Percentiles rank a stretch among this genome's conserved stretches.
Conservation (phyloP, 2,329 filamentous ascomycete species). For the Sarocladium oryzae region DNA sequence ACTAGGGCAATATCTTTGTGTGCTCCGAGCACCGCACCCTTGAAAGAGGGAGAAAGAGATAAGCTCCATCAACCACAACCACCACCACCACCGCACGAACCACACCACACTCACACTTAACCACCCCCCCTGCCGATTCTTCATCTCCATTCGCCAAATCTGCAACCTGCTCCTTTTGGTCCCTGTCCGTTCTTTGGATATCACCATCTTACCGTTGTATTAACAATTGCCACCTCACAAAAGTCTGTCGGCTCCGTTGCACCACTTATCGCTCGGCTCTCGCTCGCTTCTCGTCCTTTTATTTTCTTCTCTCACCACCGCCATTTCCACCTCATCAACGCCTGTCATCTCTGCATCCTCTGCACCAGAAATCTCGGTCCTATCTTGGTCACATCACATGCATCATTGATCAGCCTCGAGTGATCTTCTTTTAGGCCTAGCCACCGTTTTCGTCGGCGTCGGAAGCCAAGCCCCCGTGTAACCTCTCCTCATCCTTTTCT, state of each 20-base stretch:
- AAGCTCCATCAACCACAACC: not conserved
- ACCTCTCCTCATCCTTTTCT: not conserved
- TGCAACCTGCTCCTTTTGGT: not conserved
- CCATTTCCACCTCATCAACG: not conserved
- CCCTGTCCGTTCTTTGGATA: not conserved
- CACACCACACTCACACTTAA: not conserved
- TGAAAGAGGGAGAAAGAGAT: no score
- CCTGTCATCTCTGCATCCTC: not conserved
- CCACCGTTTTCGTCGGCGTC: not conserved
- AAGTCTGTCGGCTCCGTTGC: no score
- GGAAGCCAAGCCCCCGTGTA: conserved; percentile 1
- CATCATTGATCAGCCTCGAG: not conserved
- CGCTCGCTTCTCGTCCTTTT: no score
- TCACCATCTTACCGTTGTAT: not conserved
- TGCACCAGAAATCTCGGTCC: not conserved
- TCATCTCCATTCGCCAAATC: not conserved
- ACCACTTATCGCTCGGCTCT: no score
- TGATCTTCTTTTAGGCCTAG: not conserved
- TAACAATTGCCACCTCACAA: not conserved
- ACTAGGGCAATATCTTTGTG: no score
- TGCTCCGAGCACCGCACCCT: no score
- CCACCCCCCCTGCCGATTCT: not conserved
- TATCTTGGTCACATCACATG: not conserved
- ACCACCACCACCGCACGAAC: conserved; percentile 2
- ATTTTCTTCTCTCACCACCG: not conserved